phyloP scores from a whole-genome alignment of 1,284 basidiomycete species.

The Caloboletus inedulis region DNA sequence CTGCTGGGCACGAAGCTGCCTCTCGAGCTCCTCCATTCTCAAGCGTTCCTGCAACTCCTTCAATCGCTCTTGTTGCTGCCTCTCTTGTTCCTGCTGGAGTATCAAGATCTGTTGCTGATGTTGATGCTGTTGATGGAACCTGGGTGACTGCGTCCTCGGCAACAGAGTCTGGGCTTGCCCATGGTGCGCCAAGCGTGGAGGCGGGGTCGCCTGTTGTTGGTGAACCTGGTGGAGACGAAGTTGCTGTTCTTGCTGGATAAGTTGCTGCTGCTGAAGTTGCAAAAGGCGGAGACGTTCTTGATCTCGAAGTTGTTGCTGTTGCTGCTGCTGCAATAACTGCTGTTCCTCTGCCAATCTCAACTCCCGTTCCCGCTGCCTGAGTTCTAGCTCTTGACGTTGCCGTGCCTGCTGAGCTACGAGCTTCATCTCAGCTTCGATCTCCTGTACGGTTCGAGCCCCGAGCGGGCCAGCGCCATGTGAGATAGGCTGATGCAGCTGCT shows the following conservation, averaged over 20 bases:
- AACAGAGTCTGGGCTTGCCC: constrained; percentile 46
- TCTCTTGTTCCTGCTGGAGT: constrained; percentile 58
- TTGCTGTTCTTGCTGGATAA: constrained; percentile 34
- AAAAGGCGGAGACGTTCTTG: constrained; percentile 39
- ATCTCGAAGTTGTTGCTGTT: constrained; percentile 36
- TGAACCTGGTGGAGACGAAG: constrained; percentile 40
- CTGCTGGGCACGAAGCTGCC: constrained; percentile 51
- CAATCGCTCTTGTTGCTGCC: constrained; percentile 42
- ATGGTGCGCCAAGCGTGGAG: constrained; percentile 54
- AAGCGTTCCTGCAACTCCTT: constrained; percentile 59
- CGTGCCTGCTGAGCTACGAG: constrained; percentile 48
- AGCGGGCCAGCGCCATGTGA: constrained; percentile 37
- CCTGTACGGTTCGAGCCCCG: constrained; percentile 78
- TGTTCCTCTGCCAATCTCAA: constrained; percentile 40
- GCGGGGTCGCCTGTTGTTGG: constrained; percentile 54
- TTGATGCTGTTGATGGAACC: constrained; percentile 63
- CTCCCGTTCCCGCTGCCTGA: constrained; percentile 36
- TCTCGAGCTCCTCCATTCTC: constrained; percentile 59
- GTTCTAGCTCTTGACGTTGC: constrained; percentile 36
- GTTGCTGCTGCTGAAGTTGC: constrained; percentile 40
- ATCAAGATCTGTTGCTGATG: constrained; percentile 64
- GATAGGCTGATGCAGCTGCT: constrained; percentile 30
- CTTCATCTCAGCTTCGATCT: constrained; percentile 92
- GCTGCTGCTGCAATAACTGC: constrained; percentile 37
- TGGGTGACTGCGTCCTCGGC: constrained; percentile 66